Conservation (phyloP, 1,139 yeast species). For the Suhomyces bolitotheri region DNA sequence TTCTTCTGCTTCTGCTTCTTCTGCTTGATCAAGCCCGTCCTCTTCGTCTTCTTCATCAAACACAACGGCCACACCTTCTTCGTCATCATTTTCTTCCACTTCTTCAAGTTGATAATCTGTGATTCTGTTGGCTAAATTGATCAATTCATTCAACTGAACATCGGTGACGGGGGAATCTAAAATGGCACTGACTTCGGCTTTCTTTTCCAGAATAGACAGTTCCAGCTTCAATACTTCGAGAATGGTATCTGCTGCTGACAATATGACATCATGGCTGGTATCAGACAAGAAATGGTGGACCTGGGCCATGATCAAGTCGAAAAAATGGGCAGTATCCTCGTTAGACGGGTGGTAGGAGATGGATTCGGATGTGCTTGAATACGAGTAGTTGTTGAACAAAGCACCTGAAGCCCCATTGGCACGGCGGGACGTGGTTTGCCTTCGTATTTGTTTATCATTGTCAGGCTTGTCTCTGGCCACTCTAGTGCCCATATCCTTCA, state of each 20-base stretch:
- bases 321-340: conserved; percentile 28
- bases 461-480: conserved; percentile 18
- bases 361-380: conserved; percentile 21
- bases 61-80: conserved; percentile 40
- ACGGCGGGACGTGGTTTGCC: conserved; percentile 12
- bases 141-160: conserved; percentile 52
- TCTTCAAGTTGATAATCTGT: conserved; percentile 50
- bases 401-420: conserved; percentile 7
- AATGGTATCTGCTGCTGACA: conserved; percentile 66
- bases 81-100: conserved; percentile 23
- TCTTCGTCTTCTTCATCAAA: conserved; percentile 48
- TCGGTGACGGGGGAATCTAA: conserved; percentile 48
- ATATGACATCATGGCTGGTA: conserved; percentile 43
- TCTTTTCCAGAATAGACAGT: conserved; percentile 24
- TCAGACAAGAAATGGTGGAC: conserved; percentile 35
- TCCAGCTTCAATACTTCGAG: conserved; percentile 60
- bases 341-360: conserved; percentile 28
- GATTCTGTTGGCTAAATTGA: conserved; percentile 52
- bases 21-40: conserved; percentile 30
- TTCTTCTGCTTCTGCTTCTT: conserved; percentile 28
- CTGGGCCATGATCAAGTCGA: conserved; percentile 32
- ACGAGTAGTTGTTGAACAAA: conserved; percentile 17
- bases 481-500: conserved; percentile 69
- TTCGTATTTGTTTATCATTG: conserved; percentile 11
- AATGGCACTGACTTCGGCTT: conserved; percentile 41